phyloP scores from a whole-genome alignment of 1,284 basidiomycete species.

The Testicularia cyperi region DNA sequence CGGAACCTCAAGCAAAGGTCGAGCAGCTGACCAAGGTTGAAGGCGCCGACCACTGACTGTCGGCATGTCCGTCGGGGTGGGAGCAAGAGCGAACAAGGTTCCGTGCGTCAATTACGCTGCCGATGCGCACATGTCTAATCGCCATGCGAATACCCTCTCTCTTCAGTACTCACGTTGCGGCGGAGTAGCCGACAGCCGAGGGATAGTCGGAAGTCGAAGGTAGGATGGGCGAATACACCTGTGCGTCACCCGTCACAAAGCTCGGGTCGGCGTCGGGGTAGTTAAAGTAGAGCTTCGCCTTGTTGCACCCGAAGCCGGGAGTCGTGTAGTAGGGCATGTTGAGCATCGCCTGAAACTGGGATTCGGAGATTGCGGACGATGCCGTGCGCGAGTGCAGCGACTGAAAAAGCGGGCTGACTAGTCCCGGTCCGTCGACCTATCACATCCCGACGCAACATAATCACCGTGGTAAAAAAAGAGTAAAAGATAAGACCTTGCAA shows the following conservation, averaged over 20 bases:
- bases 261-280: conserved; percentile 13
- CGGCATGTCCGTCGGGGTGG: too few species aligned
- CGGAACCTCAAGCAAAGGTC: conserved; percentile 4
- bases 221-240: conserved; percentile 5
- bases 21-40: conserved; percentile 4
- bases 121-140: too few species aligned
- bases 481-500: too few species aligned
- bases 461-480: too few species aligned
- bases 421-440: conserved; percentile 13
- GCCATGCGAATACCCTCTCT: too few species aligned
- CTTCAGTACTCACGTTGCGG: conserved; percentile 22
- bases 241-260: conserved; percentile 7
- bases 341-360: conserved; percentile 5
- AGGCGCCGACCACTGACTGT: conserved; percentile 14
- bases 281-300: conserved; percentile 10
- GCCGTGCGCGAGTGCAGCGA: conserved; percentile 3
- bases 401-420: conserved; percentile 8
- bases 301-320: conserved; percentile 7
- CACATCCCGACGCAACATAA: too few species aligned
- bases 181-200: conserved; percentile 4
- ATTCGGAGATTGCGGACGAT: conserved; percentile 1
- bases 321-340: conserved; percentile 15
- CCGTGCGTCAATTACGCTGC: too few species aligned
- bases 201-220: neutral
- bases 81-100: too few species aligned